These are phyloP conservation scores for Ormosia semicastrata DNA, from an alignment of 306 rosid genomes.

Conservation along the genomic window DNA sequence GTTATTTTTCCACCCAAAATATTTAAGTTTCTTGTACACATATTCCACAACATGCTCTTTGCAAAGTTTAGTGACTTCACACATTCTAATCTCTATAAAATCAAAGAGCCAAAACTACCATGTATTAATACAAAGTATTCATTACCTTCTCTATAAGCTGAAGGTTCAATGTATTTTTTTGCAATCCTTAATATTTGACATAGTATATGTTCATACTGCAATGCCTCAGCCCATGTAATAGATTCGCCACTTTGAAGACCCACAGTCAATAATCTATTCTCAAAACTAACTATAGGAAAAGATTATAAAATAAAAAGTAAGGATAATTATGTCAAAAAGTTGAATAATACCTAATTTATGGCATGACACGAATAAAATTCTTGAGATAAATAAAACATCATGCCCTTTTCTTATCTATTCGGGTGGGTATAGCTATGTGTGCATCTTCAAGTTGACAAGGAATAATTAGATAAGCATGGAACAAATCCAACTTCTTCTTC, in stretches of 20 bases:
- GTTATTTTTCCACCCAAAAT: background rate
- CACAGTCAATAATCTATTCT: slow-evolving; percentile 56
- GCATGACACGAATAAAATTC: background rate
- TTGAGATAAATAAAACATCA: background rate
- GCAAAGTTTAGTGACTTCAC: slow-evolving; percentile 1
- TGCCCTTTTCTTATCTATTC: background rate
- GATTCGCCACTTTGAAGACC: slow-evolving; percentile 69
- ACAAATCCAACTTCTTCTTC: background rate
- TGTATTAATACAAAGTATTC: slow-evolving; percentile 1
- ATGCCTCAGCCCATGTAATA: slow-evolving; percentile 59
- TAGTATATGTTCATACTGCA: slow-evolving; percentile 59
- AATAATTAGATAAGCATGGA: background rate
- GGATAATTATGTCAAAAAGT: background rate
- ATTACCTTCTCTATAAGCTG: slow-evolving; percentile 87
- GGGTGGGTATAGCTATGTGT: background rate
- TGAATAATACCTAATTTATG: background rate
- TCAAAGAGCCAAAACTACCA: background rate
- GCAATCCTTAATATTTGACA: slow-evolving; percentile 72
- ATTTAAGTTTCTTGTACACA: background rate
- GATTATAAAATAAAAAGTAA: background rate
- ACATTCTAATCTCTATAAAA: background rate
- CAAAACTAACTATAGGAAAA: slow-evolving; percentile 18
- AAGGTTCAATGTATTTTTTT: slow-evolving; percentile 72
- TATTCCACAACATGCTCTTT: slow-evolving; percentile 1
- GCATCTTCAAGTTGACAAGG: background rate